Evolutionary conservation across 306 rosid genomes (phyloP), one percentile per base, ranked within the genome.

Genomic region (Pterocarpus santalinus): DNA sequence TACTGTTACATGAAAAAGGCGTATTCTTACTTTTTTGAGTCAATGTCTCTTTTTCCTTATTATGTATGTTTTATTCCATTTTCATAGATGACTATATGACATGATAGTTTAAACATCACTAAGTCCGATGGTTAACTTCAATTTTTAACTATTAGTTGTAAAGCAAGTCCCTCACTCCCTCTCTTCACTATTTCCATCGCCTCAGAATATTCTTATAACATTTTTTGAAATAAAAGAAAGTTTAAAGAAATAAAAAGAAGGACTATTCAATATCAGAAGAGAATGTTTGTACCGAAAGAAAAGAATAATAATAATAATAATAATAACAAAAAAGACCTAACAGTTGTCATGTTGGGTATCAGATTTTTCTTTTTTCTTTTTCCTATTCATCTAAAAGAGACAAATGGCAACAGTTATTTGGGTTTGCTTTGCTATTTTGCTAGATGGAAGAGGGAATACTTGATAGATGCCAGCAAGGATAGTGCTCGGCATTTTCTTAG

Each of bases 251-350:
- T 61, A n/a, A 16, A 75, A 79, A 35, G 49, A 38, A 16, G 43
- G 58, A 1, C 15, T 41, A 75, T 57, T 65, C 33, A 72, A 53
- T 8, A 74, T 28, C 10, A 73, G 49, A 79, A 63, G 34, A 75
- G 80, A 76, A 83, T 76, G 46, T 65, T 39, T 71, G 69, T 32
- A 58, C 65, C 78, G 17, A 80, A 82, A 86, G 89, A 71, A 86
- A 86, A 67, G 87, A 86, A 83, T 65, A 75, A 70, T 32, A 16
- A 35, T 17, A 22, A 22, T 22, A 22, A 22, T 68, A 16, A 16
- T n/a, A n/a, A n/a, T n/a, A n/a, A n/a, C n/a, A 22, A 15, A 82
- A 64, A 79, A 13, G 72, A 14, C 38, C 44, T 2, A 4, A 12
- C 16, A 47, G 22, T 30, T 22, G 80, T 72, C 78, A 60, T 17